Percentiles rank a stretch among this genome's conserved stretches.
These are phyloP conservation scores for Rhododendron mucronatum DNA, from an alignment of 148 eudicot genomes.

Conservation along the genomic window DNA sequence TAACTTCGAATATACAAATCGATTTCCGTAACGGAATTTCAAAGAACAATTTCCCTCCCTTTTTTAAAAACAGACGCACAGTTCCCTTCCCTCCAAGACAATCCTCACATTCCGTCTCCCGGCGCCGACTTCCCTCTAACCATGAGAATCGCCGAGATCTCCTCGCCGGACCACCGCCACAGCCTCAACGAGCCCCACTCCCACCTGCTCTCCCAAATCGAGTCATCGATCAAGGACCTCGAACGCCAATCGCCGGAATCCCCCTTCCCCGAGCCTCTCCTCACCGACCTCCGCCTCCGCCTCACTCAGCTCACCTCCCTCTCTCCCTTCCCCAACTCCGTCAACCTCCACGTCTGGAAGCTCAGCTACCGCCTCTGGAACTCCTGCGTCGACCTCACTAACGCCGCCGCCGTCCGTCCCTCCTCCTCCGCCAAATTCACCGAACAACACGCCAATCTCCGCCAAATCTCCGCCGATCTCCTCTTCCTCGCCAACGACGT, in stretches of 20 bases:
- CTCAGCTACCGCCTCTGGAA: slow-evolving; percentile 92
- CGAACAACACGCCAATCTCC: slow-evolving; percentile 56
- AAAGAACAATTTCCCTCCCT: not conserved
- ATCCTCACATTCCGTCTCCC: not conserved
- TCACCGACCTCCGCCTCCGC: slow-evolving; percentile 37
- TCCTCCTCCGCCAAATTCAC: slow-evolving; percentile 17
- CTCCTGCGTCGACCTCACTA: slow-evolving; percentile 69
- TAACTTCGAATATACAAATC: not conserved
- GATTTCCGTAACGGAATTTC: not conserved
- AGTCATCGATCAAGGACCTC: slow-evolving; percentile 41
- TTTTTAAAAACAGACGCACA: slow-evolving; percentile 16
- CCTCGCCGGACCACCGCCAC: slow-evolving; percentile 59
- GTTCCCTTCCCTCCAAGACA: not conserved
- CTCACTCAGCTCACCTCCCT: slow-evolving; percentile 44
- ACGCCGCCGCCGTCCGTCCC: slow-evolving; percentile 30
- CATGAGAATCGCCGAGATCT: slow-evolving; percentile 74
- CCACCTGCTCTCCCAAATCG: slow-evolving; percentile 39
- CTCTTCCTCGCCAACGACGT: slow-evolving; percentile 58
- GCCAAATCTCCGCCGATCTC: slow-evolving; percentile 63
- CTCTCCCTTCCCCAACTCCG: slow-evolving; percentile 52
- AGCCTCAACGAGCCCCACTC: slow-evolving; percentile 31
- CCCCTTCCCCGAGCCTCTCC: slow-evolving; percentile 36
- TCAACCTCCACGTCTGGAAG: slow-evolving; percentile 77
- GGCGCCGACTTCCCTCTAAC: slow-evolving; percentile 3
- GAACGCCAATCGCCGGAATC: slow-evolving; percentile 44